Percentiles rank a stretch among this genome's conserved stretches.
Evolutionary conservation across 495 filamentous ascomycete genomes (phyloP).

Genomic region (Penicillium waksmanii): DNA sequence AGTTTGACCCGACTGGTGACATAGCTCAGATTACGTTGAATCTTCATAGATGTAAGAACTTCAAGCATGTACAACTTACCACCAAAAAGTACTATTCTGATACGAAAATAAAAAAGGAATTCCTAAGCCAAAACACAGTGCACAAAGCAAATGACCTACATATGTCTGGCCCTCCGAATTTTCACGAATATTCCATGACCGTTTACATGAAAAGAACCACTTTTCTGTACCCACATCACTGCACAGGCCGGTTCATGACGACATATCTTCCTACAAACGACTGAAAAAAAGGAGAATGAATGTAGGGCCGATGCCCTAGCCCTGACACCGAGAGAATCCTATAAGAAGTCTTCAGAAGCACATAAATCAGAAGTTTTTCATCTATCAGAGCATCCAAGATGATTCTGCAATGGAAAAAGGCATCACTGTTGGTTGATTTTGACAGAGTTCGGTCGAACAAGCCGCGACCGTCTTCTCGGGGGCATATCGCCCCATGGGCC

Average conservation of each 20-base stretch:
- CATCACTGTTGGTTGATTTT: neutral
- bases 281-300: neutral
- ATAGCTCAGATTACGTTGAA: no score
- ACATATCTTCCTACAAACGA: neutral
- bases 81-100: no score
- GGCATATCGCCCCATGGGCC: no score
- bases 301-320: conserved; percentile 6
- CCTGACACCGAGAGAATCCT: neutral
- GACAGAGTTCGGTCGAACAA: neutral
- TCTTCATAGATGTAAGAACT: no score
- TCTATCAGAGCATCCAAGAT: neutral
- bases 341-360: neutral
- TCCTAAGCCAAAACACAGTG: neutral
- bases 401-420: neutral
- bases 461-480: neutral
- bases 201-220: conserved; percentile 7
- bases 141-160: no score
- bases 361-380: neutral
- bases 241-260: neutral
- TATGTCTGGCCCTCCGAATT: neutral
- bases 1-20: no score
- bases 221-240: neutral
- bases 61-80: no score
- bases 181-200: neutral
- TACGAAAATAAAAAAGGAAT: no score